phyloP scores from a whole-genome alignment of 1,139 yeast genomes.

The Wickerhamomyces sp. region DNA sequence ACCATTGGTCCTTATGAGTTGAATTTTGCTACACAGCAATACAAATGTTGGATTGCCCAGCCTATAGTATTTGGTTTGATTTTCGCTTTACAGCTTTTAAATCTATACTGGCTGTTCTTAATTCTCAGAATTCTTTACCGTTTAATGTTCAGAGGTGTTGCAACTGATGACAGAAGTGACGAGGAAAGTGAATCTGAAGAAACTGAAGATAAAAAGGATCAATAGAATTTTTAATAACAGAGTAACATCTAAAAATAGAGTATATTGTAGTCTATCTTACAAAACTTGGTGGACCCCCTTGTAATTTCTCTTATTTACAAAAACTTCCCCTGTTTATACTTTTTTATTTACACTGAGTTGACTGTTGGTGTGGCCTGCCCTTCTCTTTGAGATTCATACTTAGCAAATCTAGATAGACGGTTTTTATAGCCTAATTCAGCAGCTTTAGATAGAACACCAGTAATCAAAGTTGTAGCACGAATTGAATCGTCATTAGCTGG shows the following conservation, averaged over 20 bases:
- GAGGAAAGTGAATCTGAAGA: slow-evolving; percentile 27
- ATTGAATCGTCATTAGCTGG: slow-evolving; percentile 96
- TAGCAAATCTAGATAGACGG: slow-evolving; percentile 14
- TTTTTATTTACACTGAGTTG: slow-evolving; percentile 1
- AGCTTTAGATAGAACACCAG: slow-evolving; percentile 81
- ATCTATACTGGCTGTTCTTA: slow-evolving; percentile 80
- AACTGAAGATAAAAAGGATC: slow-evolving; percentile 5
- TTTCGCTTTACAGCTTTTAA: slow-evolving; percentile 78
- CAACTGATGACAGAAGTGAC: slow-evolving; percentile 87
- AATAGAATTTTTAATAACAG: too few relatives aligned
- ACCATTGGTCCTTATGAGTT: slow-evolving; percentile 79
- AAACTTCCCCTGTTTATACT: too few relatives aligned
- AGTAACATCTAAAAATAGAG: too few relatives aligned
- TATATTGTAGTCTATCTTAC: too few relatives aligned
- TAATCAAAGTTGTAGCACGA: slow-evolving; percentile 71
- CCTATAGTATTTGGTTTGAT: slow-evolving; percentile 79
- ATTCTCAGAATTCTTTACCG: slow-evolving; percentile 76
- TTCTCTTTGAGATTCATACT: slow-evolving; percentile 2
- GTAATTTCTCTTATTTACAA: background rate
- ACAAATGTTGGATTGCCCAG: slow-evolving; percentile 94
- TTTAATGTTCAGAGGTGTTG: slow-evolving; percentile 46
- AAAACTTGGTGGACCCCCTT: too few relatives aligned
- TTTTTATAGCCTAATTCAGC: slow-evolving; percentile 71
- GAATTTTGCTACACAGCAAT: slow-evolving; percentile 89
- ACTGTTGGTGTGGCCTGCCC: background rate